Conservation (phyloP, 2,329 filamentous ascomycete species). For the Aspergillus caelatus region DNA sequence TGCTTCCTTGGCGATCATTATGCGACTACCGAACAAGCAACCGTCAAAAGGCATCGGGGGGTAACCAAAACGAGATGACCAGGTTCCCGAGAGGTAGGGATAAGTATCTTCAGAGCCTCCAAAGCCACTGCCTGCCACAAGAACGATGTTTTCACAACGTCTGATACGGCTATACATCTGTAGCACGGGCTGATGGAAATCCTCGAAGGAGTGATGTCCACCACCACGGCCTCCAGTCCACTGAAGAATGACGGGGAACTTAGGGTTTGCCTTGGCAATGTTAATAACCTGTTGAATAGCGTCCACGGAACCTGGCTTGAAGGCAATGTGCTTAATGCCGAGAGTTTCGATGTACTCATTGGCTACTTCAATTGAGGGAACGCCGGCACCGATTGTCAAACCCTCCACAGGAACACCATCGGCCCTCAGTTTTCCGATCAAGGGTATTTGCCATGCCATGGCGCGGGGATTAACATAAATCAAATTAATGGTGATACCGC, state of each 20-base stretch:
- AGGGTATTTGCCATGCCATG: constrained; percentile 90
- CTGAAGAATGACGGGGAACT: constrained; percentile 84
- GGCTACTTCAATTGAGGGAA: constrained; percentile 88
- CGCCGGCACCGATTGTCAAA: constrained; percentile 86
- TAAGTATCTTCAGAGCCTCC: constrained; percentile 88
- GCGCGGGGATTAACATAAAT: constrained; percentile 89
- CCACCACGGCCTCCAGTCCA: constrained; percentile 94
- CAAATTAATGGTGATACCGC: constrained; percentile 85
- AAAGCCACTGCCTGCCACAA: constrained; percentile 88
- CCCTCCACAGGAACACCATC: constrained; percentile 91
- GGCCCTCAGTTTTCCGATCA: constrained; percentile 75
- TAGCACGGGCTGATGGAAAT: constrained; percentile 88
- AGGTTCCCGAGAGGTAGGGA: constrained; percentile 84
- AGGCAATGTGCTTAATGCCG: constrained; percentile 87
- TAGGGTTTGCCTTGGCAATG: constrained; percentile 87
- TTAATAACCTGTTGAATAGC: constrained; percentile 88
- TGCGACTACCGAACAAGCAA: constrained; percentile 84
- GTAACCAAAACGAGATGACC: constrained; percentile 85
- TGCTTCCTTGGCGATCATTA: constrained; percentile 93
- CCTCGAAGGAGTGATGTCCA: constrained; percentile 91
- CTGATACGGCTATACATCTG: constrained; percentile 90
- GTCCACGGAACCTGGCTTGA: constrained; percentile 88
- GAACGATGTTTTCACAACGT: constrained; percentile 80
- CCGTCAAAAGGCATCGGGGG: constrained; percentile 93
- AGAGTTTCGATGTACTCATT: constrained; percentile 92